Percentiles rank a stretch among this genome's conserved stretches.
Evolutionary conservation across 192 early-diverging fungal species (phyloP).

Genomic region (Oehlia diaphana): DNA sequence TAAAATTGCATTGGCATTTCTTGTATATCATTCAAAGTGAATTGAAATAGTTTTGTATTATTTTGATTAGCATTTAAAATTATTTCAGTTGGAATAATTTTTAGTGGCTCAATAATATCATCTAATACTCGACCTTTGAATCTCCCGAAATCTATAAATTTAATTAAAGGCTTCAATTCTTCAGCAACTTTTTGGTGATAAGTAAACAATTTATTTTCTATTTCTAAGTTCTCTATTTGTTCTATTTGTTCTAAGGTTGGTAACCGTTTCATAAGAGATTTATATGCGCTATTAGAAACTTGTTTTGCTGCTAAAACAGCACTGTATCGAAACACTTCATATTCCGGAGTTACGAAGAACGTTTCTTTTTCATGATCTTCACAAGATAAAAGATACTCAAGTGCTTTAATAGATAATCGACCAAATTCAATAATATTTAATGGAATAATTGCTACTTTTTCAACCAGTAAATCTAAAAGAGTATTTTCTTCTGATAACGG

Average conservation of each 20-base stretch:
- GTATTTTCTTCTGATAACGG: not conserved
- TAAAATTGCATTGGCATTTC: not conserved
- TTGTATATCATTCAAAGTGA: too few species aligned
- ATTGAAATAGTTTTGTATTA: too few species aligned
- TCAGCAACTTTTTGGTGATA: not conserved
- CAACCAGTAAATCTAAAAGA: not conserved
- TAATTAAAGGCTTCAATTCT: not conserved
- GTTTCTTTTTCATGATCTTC: too few species aligned
- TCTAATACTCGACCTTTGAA: too few species aligned
- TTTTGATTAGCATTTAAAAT: not conserved
- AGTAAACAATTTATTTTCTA: not conserved
- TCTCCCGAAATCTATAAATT: not conserved
- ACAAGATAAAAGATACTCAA: not conserved
- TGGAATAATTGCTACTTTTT: not conserved
- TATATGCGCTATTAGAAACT: not conserved
- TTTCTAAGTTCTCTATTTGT: too few species aligned
- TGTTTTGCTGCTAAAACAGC: not conserved
- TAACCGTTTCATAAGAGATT: not conserved
- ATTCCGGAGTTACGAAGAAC: not conserved
- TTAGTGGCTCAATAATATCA: too few species aligned
- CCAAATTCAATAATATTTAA: not conserved
- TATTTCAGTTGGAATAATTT: too few species aligned
- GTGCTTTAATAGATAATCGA: not conserved
- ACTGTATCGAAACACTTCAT: conserved; percentile 16
- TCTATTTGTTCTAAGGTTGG: not conserved